Conservation (phyloP, 2,329 filamentous ascomycete species). For the Trichothecium sympodiale region DNA sequence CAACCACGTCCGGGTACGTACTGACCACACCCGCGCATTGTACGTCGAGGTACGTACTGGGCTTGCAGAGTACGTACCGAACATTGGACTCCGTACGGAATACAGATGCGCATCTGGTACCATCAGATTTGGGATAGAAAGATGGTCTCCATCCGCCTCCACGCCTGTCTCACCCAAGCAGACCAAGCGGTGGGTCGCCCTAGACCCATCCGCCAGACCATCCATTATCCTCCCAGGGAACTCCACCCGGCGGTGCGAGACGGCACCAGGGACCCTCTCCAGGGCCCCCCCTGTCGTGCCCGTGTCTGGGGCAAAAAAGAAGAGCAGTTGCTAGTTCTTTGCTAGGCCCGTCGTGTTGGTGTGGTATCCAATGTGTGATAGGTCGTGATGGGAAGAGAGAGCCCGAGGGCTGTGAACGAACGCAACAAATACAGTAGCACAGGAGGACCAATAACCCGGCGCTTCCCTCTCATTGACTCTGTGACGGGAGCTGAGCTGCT, state of each 20-base stretch:
- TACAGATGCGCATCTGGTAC: background rate
- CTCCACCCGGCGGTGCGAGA: constrained; percentile 10
- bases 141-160: constrained; percentile 18
- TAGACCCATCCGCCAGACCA: constrained; percentile 1
- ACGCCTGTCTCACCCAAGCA: constrained; percentile 42
- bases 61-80: background rate
- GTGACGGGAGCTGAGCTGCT: no score
- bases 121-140: constrained; percentile 1
- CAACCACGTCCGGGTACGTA: constrained; percentile 15
- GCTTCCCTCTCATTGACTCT: no score
- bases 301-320: constrained; percentile 8
- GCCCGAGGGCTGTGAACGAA: no score
- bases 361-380: no score
- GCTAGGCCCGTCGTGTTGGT: no score
- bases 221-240: constrained; percentile 6
- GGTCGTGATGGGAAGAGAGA: no score
- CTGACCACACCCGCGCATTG: background rate
- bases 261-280: constrained; percentile 10
- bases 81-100: no score
- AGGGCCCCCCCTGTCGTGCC: constrained; percentile 2
- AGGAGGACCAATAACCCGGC: no score
- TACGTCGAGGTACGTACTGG: background rate
- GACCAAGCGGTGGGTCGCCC: constrained; percentile 17
- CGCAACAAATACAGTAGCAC: no score
- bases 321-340: background rate